These are phyloP conservation scores for Ploettnerulaceae sp. DNA, from an alignment of 2,329 filamentous ascomycete species.

Conservation along the genomic window DNA sequence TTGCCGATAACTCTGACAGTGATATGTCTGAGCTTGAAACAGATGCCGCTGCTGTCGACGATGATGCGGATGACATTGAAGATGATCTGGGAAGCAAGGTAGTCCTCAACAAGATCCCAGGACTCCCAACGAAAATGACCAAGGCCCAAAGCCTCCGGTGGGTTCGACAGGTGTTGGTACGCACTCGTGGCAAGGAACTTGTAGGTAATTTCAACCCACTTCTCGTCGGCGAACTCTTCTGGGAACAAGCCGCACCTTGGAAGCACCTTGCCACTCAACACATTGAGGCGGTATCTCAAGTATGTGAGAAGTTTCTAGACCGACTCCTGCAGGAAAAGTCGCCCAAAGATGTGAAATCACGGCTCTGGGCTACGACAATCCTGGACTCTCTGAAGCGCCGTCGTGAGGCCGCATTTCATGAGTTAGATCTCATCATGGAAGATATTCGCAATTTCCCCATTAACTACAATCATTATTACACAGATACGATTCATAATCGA, in stretches of 20 bases:
- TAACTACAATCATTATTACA: constrained; percentile 38
- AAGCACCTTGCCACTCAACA: constrained; percentile 28
- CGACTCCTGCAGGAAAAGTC: constrained; percentile 19
- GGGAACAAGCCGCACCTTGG: constrained; percentile 37
- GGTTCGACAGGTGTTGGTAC: constrained; percentile 21
- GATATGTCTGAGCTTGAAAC: no score
- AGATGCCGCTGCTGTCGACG: no score
- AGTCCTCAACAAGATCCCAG: no score
- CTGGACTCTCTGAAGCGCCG: constrained; percentile 18
- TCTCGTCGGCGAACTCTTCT: constrained; percentile 38
- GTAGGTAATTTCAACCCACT: constrained; percentile 38
- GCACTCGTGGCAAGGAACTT: constrained; percentile 35
- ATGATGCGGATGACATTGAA: no score
- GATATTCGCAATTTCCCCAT: constrained; percentile 32
- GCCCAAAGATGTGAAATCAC: constrained; percentile 20
- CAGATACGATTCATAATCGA: constrained; percentile 29
- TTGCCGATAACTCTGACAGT: neutral
- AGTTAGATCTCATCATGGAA: constrained; percentile 30
- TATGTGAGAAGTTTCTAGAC: constrained; percentile 23
- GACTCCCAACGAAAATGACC: constrained; percentile 23
- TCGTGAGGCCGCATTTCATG: constrained; percentile 17
- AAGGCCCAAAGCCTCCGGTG: constrained; percentile 25
- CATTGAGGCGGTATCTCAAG: constrained; percentile 17
- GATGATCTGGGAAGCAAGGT: no score
- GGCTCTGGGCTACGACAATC: constrained; percentile 19